Percentiles rank a stretch among this genome's conserved stretches.
These are phyloP conservation scores for Didymellaceae sp. DNA, from an alignment of 2,329 filamentous ascomycete genomes.

Conservation along the genomic window DNA sequence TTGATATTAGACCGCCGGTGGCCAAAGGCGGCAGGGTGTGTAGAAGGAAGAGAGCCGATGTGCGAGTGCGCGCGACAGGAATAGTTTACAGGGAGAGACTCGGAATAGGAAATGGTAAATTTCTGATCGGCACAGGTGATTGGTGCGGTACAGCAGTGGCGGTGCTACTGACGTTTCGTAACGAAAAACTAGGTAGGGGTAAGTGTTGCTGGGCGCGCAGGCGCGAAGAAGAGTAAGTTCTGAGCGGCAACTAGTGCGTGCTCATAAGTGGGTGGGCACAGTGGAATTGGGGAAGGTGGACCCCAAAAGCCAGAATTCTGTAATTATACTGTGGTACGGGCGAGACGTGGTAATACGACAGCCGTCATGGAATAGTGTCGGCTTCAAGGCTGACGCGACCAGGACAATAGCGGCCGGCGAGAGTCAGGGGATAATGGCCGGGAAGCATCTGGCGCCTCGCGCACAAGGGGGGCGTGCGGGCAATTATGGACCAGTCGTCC, in stretches of 20 bases:
- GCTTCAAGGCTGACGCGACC: conserved; percentile 35
- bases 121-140: conserved; percentile 27
- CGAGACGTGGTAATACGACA: conserved; percentile 26
- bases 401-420: conserved; percentile 35
- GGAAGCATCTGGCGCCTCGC: conserved; percentile 40
- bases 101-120: conserved; percentile 41
- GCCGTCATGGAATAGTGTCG: conserved; percentile 29
- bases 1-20: conserved; percentile 26
- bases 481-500: conserved; percentile 18
- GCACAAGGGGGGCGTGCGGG: conserved; percentile 23
- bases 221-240: conserved; percentile 48
- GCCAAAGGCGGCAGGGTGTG: conserved; percentile 11
- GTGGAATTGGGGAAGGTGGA: conserved; percentile 33
- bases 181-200: conserved; percentile 40
- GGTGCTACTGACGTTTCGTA: conserved; percentile 31
- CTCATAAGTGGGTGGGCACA: conserved; percentile 38
- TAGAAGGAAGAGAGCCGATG: conserved; percentile 4
- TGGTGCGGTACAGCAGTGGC: conserved; percentile 32
- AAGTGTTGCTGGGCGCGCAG: conserved; percentile 51
- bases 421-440: conserved; percentile 30
- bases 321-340: conserved; percentile 32
- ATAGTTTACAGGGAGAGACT: conserved; percentile 35
- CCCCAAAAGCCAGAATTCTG: conserved; percentile 33
- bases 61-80: conserved; percentile 17
- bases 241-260: conserved; percentile 33